Evolutionary conservation across 768 basidiomycete genomes (phyloP).

Genomic region (Tricholoma terreum): DNA sequence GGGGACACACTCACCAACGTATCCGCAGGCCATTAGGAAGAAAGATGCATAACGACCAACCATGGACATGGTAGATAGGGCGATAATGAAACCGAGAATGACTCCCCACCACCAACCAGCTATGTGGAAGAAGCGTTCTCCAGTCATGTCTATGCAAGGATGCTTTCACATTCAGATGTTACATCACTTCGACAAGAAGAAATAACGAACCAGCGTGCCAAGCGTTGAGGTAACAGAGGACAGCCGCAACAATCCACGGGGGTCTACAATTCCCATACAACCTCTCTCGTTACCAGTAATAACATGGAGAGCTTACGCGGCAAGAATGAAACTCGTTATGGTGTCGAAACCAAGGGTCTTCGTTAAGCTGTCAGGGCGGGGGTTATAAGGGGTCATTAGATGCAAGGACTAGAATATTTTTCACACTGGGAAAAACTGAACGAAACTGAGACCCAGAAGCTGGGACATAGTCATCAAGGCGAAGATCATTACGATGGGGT

Average conservation of each 20-base stretch:
- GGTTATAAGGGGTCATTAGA: background rate
- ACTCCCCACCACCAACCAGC: conserved; percentile 56
- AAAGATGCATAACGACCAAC: conserved; percentile 56
- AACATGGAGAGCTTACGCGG: conserved; percentile 43
- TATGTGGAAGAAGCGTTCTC: conserved; percentile 65
- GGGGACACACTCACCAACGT: conserved; percentile 28
- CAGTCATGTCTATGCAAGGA: conserved; percentile 43
- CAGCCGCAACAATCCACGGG: conserved; percentile 57
- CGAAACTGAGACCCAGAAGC: conserved; percentile 55
- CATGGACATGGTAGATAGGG: conserved; percentile 47
- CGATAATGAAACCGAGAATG: conserved; percentile 61
- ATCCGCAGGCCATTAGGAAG: conserved; percentile 63
- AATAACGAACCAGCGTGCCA: conserved; percentile 42
- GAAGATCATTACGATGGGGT: conserved; percentile 53
- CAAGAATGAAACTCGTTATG: conserved; percentile 55
- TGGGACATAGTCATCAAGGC: conserved; percentile 49
- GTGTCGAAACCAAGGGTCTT: conserved; percentile 59
- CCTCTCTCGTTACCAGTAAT: background rate
- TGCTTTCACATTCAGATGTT: background rate
- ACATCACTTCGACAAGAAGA: too few species aligned
- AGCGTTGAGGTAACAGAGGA: conserved; percentile 48
- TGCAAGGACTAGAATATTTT: conserved; percentile 4
- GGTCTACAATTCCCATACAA: conserved; percentile 36
- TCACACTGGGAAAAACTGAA: conserved; percentile 57
- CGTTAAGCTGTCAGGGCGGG: conserved; percentile 40